Base-by-base conservation (phyloP, 495 filamentous ascomycete genomes). In the Neurospora intermedia region DNA sequence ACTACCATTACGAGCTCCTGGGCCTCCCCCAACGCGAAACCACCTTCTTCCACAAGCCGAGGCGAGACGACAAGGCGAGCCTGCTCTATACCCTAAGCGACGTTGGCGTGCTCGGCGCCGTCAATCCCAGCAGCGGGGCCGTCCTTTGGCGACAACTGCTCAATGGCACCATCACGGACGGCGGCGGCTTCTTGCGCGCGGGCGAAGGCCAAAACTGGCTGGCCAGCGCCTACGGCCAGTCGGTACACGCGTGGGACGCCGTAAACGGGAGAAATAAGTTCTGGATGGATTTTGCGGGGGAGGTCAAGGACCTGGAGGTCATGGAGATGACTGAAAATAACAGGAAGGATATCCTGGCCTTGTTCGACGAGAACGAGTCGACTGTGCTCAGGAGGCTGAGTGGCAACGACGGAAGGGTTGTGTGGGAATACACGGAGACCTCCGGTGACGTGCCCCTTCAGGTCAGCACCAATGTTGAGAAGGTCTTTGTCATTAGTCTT, bases 11-110 rank as follows among this genome's bases (percentile, higher is more conserved):
- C 83, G 89, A 92, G 70, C 90, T 98, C 46, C 84, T 98, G 76
- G 96, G 96, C 75, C 80, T 91, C 20, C 94, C 96, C 73, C 90
- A 91, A 76, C 83, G 87, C 80, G 87, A 91, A 59, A 92, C 93
- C 45, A 97, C 94, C 70, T 97, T 99, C 87, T 98, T 98, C 88
- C 94, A 97, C 83, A 90, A 89, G 73, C 96, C 96, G 15, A 87
- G 90, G 72, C 82, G 88, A 20, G 85, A 90, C 71, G 94, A 94
- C 23, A 93, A 92, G 81, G 95, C 95, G 20, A 94, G 92, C 39
- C 85, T 98, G 40, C 86, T 99, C 41, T 99, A 97, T 80, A 97
- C 96, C 0, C 84, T 98, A 16, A 94, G 92, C 72, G 90, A 96
- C 40, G 87, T 91, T 43, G 88, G 88, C 27, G 88, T 97, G 10